These are phyloP conservation scores for Helicocarpus griseus DNA, from an alignment of 2,329 filamentous ascomycete genomes.

Conservation along the genomic window DNA sequence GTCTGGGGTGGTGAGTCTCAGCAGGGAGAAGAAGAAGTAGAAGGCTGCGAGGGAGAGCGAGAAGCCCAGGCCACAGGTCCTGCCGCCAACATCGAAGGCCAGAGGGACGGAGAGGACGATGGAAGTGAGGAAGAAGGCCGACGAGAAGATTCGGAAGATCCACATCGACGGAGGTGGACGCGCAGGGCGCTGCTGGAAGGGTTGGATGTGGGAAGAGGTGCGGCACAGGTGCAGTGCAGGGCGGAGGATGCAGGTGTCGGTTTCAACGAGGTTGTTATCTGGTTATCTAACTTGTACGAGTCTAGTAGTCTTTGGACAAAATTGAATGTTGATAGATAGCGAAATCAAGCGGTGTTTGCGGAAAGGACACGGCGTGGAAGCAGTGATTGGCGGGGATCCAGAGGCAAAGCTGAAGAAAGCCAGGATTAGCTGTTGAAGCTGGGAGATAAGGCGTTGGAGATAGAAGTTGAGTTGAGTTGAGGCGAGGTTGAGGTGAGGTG, in stretches of 20 bases:
- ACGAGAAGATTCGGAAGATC: constrained; percentile 70
- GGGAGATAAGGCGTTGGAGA: background rate
- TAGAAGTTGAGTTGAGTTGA: background rate
- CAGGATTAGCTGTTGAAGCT: constrained; percentile 1
- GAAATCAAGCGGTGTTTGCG: too few relatives aligned
- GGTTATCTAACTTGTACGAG: too few relatives aligned
- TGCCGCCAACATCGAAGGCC: constrained; percentile 94
- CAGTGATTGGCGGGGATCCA: background rate
- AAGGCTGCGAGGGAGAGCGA: constrained; percentile 81
- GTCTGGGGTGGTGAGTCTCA: constrained; percentile 73
- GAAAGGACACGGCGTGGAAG: background rate
- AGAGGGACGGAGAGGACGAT: constrained; percentile 94
- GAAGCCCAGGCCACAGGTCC: constrained; percentile 87
- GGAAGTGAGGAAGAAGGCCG: constrained; percentile 76
- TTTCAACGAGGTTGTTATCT: too few relatives aligned
- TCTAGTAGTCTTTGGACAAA: too few relatives aligned
- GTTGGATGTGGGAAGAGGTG: background rate
- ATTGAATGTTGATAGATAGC: too few relatives aligned
- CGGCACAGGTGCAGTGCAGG: too few relatives aligned
- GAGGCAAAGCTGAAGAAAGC: background rate
- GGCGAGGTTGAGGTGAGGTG: background rate
- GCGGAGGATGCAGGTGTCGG: too few relatives aligned
- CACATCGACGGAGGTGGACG: constrained; percentile 53
- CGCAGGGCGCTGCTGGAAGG: background rate
- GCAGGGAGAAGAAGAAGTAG: constrained; percentile 77